Conservation (phyloP, 805 yeast genomes). For the Candida ovalis region DNA sequence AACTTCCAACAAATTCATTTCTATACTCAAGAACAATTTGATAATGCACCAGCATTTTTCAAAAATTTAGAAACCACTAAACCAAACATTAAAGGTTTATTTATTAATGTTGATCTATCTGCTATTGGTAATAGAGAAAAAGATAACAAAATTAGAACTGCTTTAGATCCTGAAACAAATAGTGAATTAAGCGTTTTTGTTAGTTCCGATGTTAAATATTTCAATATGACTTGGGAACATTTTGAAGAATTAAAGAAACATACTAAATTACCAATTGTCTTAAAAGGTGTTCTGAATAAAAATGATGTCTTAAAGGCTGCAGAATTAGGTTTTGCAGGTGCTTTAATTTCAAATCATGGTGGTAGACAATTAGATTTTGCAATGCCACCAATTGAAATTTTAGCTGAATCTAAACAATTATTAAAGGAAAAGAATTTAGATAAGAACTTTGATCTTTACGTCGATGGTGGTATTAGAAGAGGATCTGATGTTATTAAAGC, state of each 20-base stretch:
- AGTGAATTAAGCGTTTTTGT: conserved; percentile 11
- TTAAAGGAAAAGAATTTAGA: conserved; percentile 40
- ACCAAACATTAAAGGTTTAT: conserved; percentile 65
- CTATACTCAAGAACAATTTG: conserved; percentile 55
- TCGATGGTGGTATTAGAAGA: conserved; percentile 43
- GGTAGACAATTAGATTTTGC: conserved; percentile 67
- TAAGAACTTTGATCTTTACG: conserved; percentile 34
- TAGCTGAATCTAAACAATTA: conserved; percentile 50
- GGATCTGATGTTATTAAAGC: conserved; percentile 42
- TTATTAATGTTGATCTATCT: conserved; percentile 86
- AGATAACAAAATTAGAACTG: conserved; percentile 67
- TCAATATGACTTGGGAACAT: conserved; percentile 52
- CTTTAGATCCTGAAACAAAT: conserved; percentile 38
- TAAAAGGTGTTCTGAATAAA: conserved; percentile 61
- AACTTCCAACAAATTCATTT: conserved; percentile 88
- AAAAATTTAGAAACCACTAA: conserved; percentile 29
- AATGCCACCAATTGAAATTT: conserved; percentile 55
- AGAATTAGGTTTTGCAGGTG: conserved; percentile 55
- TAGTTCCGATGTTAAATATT: conserved; percentile 8
- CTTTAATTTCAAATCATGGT: conserved; percentile 68
- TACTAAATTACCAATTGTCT: conserved; percentile 43
- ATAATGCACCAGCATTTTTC: conserved; percentile 36
- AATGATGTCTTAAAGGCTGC: conserved; percentile 61
- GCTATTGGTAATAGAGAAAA: conserved; percentile 83
- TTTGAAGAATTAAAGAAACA: conserved; percentile 44